phyloP scores from a whole-genome alignment of 805 yeast species.

The Candida caryicola region DNA sequence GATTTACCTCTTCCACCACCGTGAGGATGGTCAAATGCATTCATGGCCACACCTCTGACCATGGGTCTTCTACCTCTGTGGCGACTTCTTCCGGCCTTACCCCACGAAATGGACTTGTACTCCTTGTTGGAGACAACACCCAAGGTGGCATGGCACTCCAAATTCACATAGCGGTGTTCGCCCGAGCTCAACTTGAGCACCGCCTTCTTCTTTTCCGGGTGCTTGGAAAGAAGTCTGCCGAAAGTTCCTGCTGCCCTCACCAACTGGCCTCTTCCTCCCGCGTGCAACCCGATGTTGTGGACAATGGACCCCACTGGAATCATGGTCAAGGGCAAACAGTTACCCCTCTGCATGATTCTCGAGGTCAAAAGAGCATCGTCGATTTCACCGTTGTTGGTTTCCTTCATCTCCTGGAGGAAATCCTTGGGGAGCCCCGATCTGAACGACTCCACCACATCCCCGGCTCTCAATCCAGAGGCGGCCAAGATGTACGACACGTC shows the following conservation, averaged over 20 bases:
- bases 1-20: slow-evolving; percentile 99
- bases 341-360: slow-evolving; percentile 87
- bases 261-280: slow-evolving; percentile 76
- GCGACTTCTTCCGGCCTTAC: slow-evolving; percentile 96
- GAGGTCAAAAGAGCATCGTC: slow-evolving; percentile 91
- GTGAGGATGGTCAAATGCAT: slow-evolving; percentile 95
- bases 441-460: slow-evolving; percentile 87
- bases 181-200: slow-evolving; percentile 84
- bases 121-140: slow-evolving; percentile 92
- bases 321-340: slow-evolving; percentile 89
- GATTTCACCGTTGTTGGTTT: slow-evolving; percentile 65
- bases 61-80: slow-evolving; percentile 91
- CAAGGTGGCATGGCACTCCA: slow-evolving; percentile 88
- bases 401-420: slow-evolving; percentile 67
- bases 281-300: slow-evolving; percentile 76
- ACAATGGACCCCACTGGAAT: slow-evolving; percentile 92
- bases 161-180: slow-evolving; percentile 84
- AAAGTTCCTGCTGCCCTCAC: slow-evolving; percentile 95
- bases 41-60: slow-evolving; percentile 98
- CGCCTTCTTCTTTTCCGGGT: slow-evolving; percentile 67
- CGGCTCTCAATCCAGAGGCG: slow-evolving; percentile 87
- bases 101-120: slow-evolving; percentile 83
- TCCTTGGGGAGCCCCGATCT: slow-evolving; percentile 82
- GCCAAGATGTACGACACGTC: slow-evolving; percentile 81
- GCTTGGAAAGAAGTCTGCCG: slow-evolving; percentile 80